A percentile compares a stretch with the other conserved stretches of the same genome.
Evolutionary conservation across 2,329 filamentous ascomycete species (phyloP).

Genomic region (Mycosphaerella sp.): DNA sequence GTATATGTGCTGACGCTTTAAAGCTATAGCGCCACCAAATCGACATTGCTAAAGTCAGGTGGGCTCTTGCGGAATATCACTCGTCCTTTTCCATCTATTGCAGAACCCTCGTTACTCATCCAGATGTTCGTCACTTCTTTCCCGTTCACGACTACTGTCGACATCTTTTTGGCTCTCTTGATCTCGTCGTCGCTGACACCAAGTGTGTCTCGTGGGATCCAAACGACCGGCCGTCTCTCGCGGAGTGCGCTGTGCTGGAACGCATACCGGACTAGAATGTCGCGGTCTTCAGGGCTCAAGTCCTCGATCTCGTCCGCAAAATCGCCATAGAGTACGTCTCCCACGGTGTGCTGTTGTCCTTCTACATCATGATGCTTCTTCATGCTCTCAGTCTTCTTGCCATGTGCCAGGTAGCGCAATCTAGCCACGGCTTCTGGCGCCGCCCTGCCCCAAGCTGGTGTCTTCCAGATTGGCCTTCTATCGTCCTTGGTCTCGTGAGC

Average conservation of each 20-base stretch:
- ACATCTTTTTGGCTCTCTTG: conserved; percentile 66
- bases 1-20: conserved; percentile 1
- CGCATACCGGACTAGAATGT: conserved; percentile 74
- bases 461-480: conserved; percentile 13
- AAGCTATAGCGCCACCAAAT: conserved; percentile 68
- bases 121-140: conserved; percentile 53
- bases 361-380: conserved; percentile 40
- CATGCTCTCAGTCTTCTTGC: conserved; percentile 10
- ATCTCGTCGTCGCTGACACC: conserved; percentile 92
- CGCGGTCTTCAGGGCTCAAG: conserved; percentile 80
- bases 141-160: conserved; percentile 47
- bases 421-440: conserved; percentile 22
- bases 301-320: conserved; percentile 94
- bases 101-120: conserved; percentile 91
- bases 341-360: conserved; percentile 63
- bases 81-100: conserved; percentile 72
- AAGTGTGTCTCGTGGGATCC: conserved; percentile 87
- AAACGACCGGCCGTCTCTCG: conserved; percentile 77
- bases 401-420: conserved; percentile 23
- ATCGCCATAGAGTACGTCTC: conserved; percentile 76
- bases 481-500: conserved; percentile 7
- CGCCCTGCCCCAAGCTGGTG: conserved; percentile 18
- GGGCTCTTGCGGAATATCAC: conserved; percentile 44
- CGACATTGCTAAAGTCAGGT: conserved; percentile 63
- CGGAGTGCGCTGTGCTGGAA: conserved; percentile 88